These are phyloP conservation scores for Knufia fluminis DNA, from an alignment of 2,329 filamentous ascomycete genomes.

Conservation along the genomic window DNA sequence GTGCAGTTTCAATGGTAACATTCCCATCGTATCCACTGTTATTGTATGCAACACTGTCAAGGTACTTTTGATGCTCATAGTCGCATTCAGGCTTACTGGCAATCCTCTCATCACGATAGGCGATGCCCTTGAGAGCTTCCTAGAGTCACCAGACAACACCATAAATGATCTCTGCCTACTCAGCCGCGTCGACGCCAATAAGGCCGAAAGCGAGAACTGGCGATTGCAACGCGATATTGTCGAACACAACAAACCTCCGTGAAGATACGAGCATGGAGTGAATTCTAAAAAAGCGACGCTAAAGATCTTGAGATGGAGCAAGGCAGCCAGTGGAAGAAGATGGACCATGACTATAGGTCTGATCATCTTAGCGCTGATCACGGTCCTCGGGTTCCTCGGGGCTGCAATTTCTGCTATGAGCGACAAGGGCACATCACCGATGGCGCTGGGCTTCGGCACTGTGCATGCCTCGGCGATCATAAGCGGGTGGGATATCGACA, in stretches of 20 bases:
- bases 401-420: slow-evolving; percentile 4
- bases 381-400: slow-evolving; percentile 6
- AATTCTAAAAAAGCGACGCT: not conserved
- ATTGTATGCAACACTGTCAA: slow-evolving; percentile 18
- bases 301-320: slow-evolving; percentile 10
- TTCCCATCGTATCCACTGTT: slow-evolving; percentile 19
- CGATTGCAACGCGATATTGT: not conserved
- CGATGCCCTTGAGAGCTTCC: slow-evolving; percentile 25
- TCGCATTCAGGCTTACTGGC: slow-evolving; percentile 14
- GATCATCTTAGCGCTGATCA: slow-evolving; percentile 8
- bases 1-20: slow-evolving; percentile 19
- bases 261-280: not conserved
- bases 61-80: slow-evolving; percentile 15
- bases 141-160: slow-evolving; percentile 24
- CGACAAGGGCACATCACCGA: not conserved
- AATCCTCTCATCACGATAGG: slow-evolving; percentile 25
- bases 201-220: not conserved
- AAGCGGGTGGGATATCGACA: slow-evolving; percentile 13
- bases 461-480: slow-evolving; percentile 15
- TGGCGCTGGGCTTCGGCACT: slow-evolving; percentile 21
- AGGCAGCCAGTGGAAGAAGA: slow-evolving; percentile 13
- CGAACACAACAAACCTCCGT: too few relatives aligned
- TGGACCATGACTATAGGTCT: slow-evolving; percentile 13
- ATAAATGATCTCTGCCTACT: slow-evolving; percentile 24
- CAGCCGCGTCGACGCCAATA: slow-evolving; percentile 12